Evolutionary conservation across 2,329 filamentous ascomycete species (phyloP), one percentile per base, ranked within the genome.

Genomic region (Nannizziopsis barbatae): DNA sequence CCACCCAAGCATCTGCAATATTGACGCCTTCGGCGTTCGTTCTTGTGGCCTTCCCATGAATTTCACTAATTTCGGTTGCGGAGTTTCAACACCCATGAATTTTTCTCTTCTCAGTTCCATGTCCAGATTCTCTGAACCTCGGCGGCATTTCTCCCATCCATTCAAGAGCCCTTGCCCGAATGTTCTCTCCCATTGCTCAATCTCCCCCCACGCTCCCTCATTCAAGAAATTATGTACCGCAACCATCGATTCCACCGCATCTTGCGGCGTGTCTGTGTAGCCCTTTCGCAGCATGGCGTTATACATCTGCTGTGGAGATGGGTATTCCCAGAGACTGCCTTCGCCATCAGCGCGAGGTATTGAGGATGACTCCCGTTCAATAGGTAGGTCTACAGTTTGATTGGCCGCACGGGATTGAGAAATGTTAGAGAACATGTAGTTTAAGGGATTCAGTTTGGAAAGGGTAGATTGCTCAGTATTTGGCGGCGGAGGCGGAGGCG

Each of bases 261-360:
- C 92, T 47, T 87, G 79, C 49, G 94, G 89, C 0, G 92, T 96
- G 64, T 96, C 89, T 0, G 84, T 88, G 68, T 95, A 92, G 50
- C 92, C 92, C 69, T 98, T 98, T 55, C 92, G 83, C 53, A 96
- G 72, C 69, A 98, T 83, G 6, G 92, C 92, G 62, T 98, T 96
- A 75, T 96, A 98, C 92, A 98, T 98, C 68, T 98, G 92, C 71
- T 98, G 92, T 0, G 92, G 90, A 0, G 88, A 95, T 0, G 92
- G 92, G 63, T 98, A 98, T 67, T 96, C 92, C 92, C 92, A 98
- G 60, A 86, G 93, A 41, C 81, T 79, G 45, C 81, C 75, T 42
- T 79, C 76, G 51, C 68, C 70, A 58, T 84, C 80, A 59, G 85
- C 86, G 57, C 84, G 84, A n/a, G 92, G 92, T 57, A 98, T 98